Evolutionary conservation across 495 filamentous ascomycete genomes (phyloP), one percentile per base, ranked within the genome.

Genomic region (Penicillium tannophilum): DNA sequence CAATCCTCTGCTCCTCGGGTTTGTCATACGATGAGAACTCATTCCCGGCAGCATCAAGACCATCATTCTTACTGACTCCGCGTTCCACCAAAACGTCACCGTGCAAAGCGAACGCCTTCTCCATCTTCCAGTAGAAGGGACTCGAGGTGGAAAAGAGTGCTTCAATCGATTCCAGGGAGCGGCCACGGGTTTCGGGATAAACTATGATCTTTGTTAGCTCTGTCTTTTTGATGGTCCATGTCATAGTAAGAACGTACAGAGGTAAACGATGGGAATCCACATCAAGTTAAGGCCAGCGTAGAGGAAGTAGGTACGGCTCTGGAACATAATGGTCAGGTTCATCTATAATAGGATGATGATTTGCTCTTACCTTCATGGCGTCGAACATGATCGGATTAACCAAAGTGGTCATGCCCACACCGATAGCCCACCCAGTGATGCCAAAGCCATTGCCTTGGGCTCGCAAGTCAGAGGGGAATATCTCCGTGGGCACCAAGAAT

Each of bases 371-470:
- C 31, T 54, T 68, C 56, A 82, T 55, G 17, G 63, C 63, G 26
- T 69, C 68, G 54, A 82, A 79, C 64, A 81, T 76, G 60, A 83
- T 79, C 6, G 79, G 80, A 54, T 81, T 82, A 55, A 83, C 76
- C 41, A 82, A 68, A 17, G 77, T 79, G 26, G 82, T 80, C 72
- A 79, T 77, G 16, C 81, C 80, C 16, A 82, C 80, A 33, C 81
- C 82, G 62, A 84, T 79, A 6, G 82, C 82, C 81, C 81, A 84
- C 2, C 80, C 82, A 17, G 79, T 82, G 24, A 85, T 82, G 0
- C 79, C 79, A 60, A 83, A 84, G 2, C 80, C 80, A 65, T 84
- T 83, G 2, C 81, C 82, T 59, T 84, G 77, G 17, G 80, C 79
- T 45, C 81, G 75, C 36, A 84, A 66, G 30, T 81, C 79, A n/a